These are phyloP conservation scores for Ceratocystis huliohia DNA, from an alignment of 2,329 filamentous ascomycete genomes.

Conservation along the genomic window DNA sequence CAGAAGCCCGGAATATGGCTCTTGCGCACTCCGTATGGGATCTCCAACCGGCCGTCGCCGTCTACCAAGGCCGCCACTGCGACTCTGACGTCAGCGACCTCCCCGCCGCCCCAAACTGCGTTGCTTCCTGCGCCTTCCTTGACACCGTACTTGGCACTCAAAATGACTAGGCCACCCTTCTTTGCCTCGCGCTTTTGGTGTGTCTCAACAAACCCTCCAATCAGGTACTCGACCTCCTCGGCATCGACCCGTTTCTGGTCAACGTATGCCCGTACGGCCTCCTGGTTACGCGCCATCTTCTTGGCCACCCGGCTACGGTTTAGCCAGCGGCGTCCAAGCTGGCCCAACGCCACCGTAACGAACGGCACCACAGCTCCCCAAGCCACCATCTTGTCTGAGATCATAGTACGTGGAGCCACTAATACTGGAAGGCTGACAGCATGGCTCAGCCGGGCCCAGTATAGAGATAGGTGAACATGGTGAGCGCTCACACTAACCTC, in stretches of 20 bases:
- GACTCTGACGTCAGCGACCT: conserved; percentile 39
- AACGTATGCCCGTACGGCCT: conserved; percentile 22
- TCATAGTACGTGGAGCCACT: conserved; percentile 24
- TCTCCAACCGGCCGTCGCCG: conserved; percentile 28
- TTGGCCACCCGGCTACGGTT: conserved; percentile 27
- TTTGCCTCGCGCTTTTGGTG: conserved; percentile 29
- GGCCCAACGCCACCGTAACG: conserved; percentile 29
- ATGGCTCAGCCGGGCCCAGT: conserved; percentile 37
- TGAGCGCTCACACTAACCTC: conserved; percentile 33
- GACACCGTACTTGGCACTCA: conserved; percentile 38
- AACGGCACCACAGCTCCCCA: conserved; percentile 33
- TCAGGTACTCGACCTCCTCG: conserved; percentile 34
- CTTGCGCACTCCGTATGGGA: conserved; percentile 34
- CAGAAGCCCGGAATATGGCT: conserved; percentile 38
- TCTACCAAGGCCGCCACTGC: conserved; percentile 36
- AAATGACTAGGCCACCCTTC: conserved; percentile 35
- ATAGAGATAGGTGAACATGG: conserved; percentile 35
- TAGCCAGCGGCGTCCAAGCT: conserved; percentile 25
- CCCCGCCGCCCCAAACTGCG: conserved; percentile 29
- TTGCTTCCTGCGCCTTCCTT: conserved; percentile 21
- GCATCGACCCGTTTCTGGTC: conserved; percentile 33
- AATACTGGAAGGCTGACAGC: conserved; percentile 17
- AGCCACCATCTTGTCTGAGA: conserved; percentile 28
- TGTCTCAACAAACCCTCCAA: conserved; percentile 31
- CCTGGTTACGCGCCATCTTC: conserved; percentile 4